Conservation (phyloP, 2,329 filamentous ascomycete species). For the Ophiostoma triangulosporum region DNA sequence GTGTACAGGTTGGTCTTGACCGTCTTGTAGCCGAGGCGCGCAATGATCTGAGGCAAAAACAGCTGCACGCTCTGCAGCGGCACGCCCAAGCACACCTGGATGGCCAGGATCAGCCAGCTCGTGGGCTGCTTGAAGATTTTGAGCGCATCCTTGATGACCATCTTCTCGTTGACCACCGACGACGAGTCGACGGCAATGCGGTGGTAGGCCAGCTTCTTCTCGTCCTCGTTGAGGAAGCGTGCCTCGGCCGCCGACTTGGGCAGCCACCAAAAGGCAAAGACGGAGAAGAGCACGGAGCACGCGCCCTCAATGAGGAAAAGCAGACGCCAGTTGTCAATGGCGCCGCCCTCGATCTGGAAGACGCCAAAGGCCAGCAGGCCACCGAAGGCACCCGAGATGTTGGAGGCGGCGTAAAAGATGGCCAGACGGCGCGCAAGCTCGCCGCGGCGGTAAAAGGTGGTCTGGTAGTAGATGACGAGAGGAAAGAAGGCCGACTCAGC, state of each 20-base stretch:
- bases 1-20: constrained; percentile 66
- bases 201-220: constrained; percentile 54
- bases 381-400: constrained; percentile 14
- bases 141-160: constrained; percentile 36
- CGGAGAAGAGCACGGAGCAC: constrained; percentile 45
- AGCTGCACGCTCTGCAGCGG: constrained; percentile 37
- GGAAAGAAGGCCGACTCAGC: constrained; percentile 21
- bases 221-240: constrained; percentile 48
- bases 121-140: constrained; percentile 37
- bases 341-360: constrained; percentile 30
- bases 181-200: constrained; percentile 68
- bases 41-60: constrained; percentile 15
- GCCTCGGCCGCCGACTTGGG: constrained; percentile 48
- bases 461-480: constrained; percentile 31
- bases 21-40: constrained; percentile 17
- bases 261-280: constrained; percentile 57
- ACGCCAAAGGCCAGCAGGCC: constrained; percentile 27
- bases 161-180: constrained; percentile 40
- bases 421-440: constrained; percentile 58
- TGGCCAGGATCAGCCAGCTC: constrained; percentile 35
- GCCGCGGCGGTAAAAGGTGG: constrained; percentile 57
- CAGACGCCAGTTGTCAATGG: constrained; percentile 32
- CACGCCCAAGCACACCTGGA: constrained; percentile 47
- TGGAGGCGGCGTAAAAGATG: constrained; percentile 35
- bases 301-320: constrained; percentile 41